phyloP scores from a whole-genome alignment of 2,329 filamentous ascomycete species.

The Clonostachys rhizophaga region DNA sequence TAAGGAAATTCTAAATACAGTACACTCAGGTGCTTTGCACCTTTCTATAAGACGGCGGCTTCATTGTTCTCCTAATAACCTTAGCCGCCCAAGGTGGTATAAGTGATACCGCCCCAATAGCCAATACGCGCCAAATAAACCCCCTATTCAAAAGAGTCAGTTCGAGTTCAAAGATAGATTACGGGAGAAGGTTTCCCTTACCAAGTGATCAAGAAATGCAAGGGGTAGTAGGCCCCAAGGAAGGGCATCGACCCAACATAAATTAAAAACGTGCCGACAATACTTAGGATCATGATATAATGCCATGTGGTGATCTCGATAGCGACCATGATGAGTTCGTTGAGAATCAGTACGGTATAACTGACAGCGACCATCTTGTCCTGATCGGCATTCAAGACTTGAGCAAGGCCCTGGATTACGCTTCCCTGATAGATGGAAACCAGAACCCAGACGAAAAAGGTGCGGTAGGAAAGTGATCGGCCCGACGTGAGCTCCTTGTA shows the following conservation, averaged over 20 bases:
- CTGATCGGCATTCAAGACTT: conserved; percentile 76
- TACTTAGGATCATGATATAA: conserved; percentile 79
- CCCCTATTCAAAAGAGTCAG: conserved; percentile 42
- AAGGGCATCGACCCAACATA: conserved; percentile 84
- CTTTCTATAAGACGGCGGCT: conserved; percentile 92
- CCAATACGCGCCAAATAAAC: conserved; percentile 84
- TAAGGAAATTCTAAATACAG: not conserved
- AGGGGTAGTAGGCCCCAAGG: conserved; percentile 83
- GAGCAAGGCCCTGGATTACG: conserved; percentile 91
- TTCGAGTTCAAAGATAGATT: not conserved
- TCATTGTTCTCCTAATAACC: conserved; percentile 77
- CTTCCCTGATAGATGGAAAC: conserved; percentile 94
- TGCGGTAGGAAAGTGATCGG: conserved; percentile 81
- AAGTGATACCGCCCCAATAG: conserved; percentile 74
- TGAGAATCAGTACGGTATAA: conserved; percentile 87
- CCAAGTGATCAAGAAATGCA: conserved; percentile 70
- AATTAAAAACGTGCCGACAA: conserved; percentile 77
- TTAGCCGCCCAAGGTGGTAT: conserved; percentile 87
- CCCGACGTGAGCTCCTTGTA: conserved; percentile 96
- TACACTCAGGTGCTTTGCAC: conserved; percentile 61
- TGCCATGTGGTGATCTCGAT: conserved; percentile 98
- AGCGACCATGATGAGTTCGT: conserved; percentile 96
- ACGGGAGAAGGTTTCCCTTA: conserved; percentile 27
- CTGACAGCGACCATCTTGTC: conserved; percentile 81
- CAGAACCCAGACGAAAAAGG: conserved; percentile 95